phyloP scores from a whole-genome alignment of 805 yeast species.

The Zygosaccharomyces gambellarensis region DNA sequence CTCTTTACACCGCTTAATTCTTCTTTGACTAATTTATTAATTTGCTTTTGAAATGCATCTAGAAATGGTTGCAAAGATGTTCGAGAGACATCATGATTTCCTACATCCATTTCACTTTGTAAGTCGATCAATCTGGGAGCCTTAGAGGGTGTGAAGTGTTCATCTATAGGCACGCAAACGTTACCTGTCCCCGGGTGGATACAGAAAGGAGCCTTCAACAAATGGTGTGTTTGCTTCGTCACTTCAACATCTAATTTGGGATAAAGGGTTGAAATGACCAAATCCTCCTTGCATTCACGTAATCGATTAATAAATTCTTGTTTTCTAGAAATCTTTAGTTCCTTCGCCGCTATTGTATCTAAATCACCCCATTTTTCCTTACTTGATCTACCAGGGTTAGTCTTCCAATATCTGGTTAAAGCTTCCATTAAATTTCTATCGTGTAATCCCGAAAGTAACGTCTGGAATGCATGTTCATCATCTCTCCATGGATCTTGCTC shows the following conservation, averaged over 20 bases:
- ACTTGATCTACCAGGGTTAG: slow-evolving; percentile 48
- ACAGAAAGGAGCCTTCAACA: slow-evolving; percentile 93
- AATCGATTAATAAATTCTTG: slow-evolving; percentile 39
- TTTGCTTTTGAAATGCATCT: slow-evolving; percentile 60
- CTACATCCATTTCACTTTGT: slow-evolving; percentile 56
- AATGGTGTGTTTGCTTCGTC: slow-evolving; percentile 81
- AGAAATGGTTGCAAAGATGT: slow-evolving; percentile 70
- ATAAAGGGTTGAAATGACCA: slow-evolving; percentile 73
- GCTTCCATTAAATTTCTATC: slow-evolving; percentile 52
- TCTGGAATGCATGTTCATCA: slow-evolving; percentile 49
- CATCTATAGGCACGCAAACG: slow-evolving; percentile 77
- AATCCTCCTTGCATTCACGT: slow-evolving; percentile 75
- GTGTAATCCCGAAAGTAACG: slow-evolving; percentile 57
- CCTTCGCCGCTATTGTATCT: slow-evolving; percentile 44
- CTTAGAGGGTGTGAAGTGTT: slow-evolving; percentile 61
- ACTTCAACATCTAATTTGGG: slow-evolving; percentile 94
- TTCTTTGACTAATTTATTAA: slow-evolving; percentile 49
- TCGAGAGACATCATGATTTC: slow-evolving; percentile 44
- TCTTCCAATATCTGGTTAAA: slow-evolving; percentile 56
- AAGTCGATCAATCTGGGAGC: slow-evolving; percentile 72
- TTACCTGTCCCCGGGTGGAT: slow-evolving; percentile 95
- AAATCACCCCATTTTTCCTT: slow-evolving; percentile 76
- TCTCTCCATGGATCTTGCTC: slow-evolving; percentile 87
- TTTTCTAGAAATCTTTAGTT: slow-evolving; percentile 24
- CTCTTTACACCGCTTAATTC: slow-evolving; percentile 42